Conservation (phyloP, 2,329 filamentous ascomycete species). For the Pestalotiopsis sp. region DNA sequence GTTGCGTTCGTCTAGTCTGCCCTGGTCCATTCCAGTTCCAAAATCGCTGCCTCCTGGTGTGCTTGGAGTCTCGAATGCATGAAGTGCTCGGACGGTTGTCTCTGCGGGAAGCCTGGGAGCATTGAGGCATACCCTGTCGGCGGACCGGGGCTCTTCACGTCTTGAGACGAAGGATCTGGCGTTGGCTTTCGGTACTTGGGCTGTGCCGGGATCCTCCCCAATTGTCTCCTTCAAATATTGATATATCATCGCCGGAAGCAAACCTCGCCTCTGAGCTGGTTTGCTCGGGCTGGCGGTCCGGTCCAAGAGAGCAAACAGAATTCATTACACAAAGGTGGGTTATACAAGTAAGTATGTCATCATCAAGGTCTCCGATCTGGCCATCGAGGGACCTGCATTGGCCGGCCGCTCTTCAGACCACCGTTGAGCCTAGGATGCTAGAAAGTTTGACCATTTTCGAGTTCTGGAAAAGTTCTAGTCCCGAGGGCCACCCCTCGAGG, state of each 20-base stretch:
- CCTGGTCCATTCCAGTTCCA: neutral
- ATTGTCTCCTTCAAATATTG: neutral
- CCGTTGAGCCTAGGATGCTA: neutral
- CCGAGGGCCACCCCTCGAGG: neutral
- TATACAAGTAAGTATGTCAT: neutral
- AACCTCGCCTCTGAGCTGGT: neutral
- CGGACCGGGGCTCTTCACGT: neutral
- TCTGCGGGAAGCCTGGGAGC: neutral
- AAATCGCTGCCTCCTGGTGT: slow-evolving; percentile 2
- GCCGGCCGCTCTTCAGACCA: neutral
- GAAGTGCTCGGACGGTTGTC: slow-evolving; percentile 9
- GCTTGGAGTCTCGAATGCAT: slow-evolving; percentile 9
- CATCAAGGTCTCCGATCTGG: neutral
- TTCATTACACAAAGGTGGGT: neutral
- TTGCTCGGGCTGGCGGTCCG: no score
- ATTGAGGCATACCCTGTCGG: neutral
- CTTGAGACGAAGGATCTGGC: slow-evolving; percentile 3
- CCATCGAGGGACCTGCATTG: slow-evolving; percentile 4
- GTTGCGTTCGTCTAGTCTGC: slow-evolving; percentile 6
- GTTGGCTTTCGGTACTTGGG: neutral
- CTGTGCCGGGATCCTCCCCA: neutral
- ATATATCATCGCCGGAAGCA: neutral
- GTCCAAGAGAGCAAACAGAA: neutral
- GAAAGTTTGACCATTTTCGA: no score
- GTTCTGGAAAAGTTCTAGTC: slow-evolving; percentile 11